Conservation (phyloP, 2,329 filamentous ascomycete species). For the Scedosporium boydii region DNA sequence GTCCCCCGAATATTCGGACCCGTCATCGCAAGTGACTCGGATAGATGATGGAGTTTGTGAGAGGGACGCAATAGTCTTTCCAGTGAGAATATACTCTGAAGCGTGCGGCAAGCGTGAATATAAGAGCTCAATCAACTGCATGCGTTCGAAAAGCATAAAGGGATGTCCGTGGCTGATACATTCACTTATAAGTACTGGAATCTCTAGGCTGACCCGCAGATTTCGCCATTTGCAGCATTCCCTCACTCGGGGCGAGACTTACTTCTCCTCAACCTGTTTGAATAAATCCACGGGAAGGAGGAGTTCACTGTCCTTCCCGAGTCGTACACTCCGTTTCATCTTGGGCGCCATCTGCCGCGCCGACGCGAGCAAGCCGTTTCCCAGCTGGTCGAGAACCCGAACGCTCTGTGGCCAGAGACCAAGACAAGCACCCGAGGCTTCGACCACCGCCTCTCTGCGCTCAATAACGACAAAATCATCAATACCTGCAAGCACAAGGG, state of each 20-base stretch:
- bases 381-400: conserved; percentile 19
- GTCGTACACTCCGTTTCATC: conserved; percentile 1
- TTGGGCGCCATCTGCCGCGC: conserved; percentile 10
- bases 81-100: conserved; percentile 10
- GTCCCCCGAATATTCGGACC: conserved; percentile 21
- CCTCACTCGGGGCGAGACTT: not conserved
- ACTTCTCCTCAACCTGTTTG: not conserved
- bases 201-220: too few relatives aligned
- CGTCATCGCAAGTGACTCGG: conserved; percentile 22
- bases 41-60: conserved; percentile 14
- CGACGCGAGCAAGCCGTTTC: conserved; percentile 12
- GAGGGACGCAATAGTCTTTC: conserved; percentile 11
- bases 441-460: conserved; percentile 12
- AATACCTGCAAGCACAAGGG: conserved; percentile 19
- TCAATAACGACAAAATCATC: conserved; percentile 22
- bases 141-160: conserved; percentile 14
- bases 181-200: too few relatives aligned
- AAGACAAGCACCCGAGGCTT: conserved; percentile 14
- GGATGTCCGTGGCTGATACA: conserved; percentile 14
- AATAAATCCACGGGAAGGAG: not conserved
- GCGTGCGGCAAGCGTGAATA: conserved; percentile 12
- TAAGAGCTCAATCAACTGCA: conserved; percentile 12
- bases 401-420: conserved; percentile 16
- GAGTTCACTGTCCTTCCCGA: not conserved
- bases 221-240: too few relatives aligned